Evolutionary conservation across 768 basidiomycete genomes (phyloP), one percentile per base, ranked within the genome.

Genomic region (Termitomyces sp.): DNA sequence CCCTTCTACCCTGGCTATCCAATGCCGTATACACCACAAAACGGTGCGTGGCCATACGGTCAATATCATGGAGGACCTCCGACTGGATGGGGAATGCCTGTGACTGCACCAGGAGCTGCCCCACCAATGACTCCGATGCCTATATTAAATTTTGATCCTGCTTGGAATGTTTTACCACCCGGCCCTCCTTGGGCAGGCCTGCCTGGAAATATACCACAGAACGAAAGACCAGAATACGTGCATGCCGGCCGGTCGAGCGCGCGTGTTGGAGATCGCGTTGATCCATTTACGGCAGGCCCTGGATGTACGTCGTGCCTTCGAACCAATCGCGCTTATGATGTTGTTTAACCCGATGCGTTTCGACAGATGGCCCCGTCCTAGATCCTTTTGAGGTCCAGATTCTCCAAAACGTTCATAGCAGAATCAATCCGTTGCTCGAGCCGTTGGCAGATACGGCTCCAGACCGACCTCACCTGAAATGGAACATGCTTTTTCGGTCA

Each of bases 401-500:
- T 26, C 78, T 88, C 10, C 63, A 16, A 16, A 16, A 72, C 0
- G 83, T 82, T 1, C 60, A 62, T 6, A 61, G 85, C 5, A 68
- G 70, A 47, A 56, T 91, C 35, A 90, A 91, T 65, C 87, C 89
- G 0, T 75, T 90, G 26, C 72, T 90, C 16, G 64, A 70, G 0
- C 83, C 85, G 20, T 65, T 65, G 43, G 72, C 69, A 59, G 69
- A 78, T 0, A 74, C 76, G 9, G 67, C 68, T 4, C 63, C 71
- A 5, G 76, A 80, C 1, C 69, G 72, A 28, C 77, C 79, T 5
- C 80, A 81, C 65, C 72, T 91, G 45, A 81, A 79, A 48, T 90
- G 88, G 87, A 87, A 88, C 70, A 87, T 91, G 84, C 76, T 87
- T 43, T 88, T 84, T 67, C 72, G 75, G 6, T 79, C 86, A 6